Conservation (phyloP, 768 basidiomycete species). For the Megacollybia marginata region DNA sequence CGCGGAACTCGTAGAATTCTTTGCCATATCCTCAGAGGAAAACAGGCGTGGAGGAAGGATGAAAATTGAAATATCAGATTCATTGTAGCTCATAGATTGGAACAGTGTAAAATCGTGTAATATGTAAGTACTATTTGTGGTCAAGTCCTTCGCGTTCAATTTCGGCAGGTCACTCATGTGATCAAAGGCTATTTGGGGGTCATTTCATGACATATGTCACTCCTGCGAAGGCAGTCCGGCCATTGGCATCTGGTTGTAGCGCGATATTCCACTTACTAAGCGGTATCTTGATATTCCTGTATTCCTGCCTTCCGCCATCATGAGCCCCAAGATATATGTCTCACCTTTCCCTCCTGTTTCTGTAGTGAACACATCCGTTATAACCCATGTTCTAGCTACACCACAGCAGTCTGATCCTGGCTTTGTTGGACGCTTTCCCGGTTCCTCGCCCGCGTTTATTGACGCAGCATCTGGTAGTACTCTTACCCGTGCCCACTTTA, state of each 20-base stretch:
- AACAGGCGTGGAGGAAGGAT: conserved; percentile 6
- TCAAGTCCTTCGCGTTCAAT: too few species aligned
- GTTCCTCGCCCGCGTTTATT: conserved; percentile 37
- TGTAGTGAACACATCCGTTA: conserved; percentile 21
- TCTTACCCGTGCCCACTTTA: conserved; percentile 39
- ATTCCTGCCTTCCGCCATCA: not conserved
- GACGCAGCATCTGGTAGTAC: conserved; percentile 41
- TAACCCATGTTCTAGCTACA: conserved; percentile 13
- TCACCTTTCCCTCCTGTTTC: conserved; percentile 8
- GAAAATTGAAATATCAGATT: conserved; percentile 18
- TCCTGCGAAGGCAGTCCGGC: too few species aligned
- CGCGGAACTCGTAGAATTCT: conserved; percentile 15
- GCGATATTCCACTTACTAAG: too few species aligned
- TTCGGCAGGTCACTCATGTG: not conserved
- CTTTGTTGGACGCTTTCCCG: conserved; percentile 30
- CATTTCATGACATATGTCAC: too few species aligned
- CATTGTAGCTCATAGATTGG: conserved; percentile 13
- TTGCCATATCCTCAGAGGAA: conserved; percentile 5
- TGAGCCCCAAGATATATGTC: not conserved
- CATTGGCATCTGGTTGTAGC: too few species aligned
- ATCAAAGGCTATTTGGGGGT: too few species aligned
- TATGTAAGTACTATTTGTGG: too few species aligned
- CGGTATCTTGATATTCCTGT: too few species aligned
- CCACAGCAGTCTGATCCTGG: not conserved
- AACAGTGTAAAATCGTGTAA: not conserved